Evolutionary conservation across 1,139 yeast species (phyloP), one percentile per base, ranked within the genome.

Genomic region (Geotrichum klebahnii): DNA sequence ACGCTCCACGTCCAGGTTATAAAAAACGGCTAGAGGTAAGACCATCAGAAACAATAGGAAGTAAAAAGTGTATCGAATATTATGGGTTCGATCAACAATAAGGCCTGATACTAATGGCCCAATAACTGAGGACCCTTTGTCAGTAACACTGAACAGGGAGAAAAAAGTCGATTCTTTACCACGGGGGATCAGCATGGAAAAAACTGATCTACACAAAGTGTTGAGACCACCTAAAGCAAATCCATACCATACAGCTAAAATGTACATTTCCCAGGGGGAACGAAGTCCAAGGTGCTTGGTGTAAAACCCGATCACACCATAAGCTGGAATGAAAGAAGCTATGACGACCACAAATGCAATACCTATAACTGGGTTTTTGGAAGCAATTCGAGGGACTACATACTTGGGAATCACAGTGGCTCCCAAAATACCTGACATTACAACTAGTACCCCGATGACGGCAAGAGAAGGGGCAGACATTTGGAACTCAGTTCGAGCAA

Each of bases 131-230:
- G 86, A 80, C 2, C 89, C 88, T 59, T 83, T 83, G 62, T 83
- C 90, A 0, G 90, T 83, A 37, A 83, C 80, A 31, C 84, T 77
- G 63, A 79, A 83, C 40, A 83, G 67, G 14, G 88, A 81, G 64
- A 83, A 83, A 61, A 82, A 83, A 2, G 82, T 78, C 1, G 82
- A 78, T 59, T 83, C 90, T 58, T 77, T 79, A 14, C 89, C 89
- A 37, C 69, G 72, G 17, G 90, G 90, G 42, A 83, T 81, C 48
- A 83, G 71, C 59, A 81, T 63, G 29, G 62, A 78, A 83, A 2
- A 81, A 69, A 1, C 87, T 79, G 45, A n/a, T n/a, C 89, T 72
- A 24, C 85, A 76, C 0, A 81, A 72, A 0, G 88, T 81, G 20
- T 82, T 75, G 17, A 83, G 65, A 0, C 87, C 86, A 22, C 90